Base-by-base conservation (phyloP, 768 basidiomycete genomes). In the Harrya chromipes region DNA sequence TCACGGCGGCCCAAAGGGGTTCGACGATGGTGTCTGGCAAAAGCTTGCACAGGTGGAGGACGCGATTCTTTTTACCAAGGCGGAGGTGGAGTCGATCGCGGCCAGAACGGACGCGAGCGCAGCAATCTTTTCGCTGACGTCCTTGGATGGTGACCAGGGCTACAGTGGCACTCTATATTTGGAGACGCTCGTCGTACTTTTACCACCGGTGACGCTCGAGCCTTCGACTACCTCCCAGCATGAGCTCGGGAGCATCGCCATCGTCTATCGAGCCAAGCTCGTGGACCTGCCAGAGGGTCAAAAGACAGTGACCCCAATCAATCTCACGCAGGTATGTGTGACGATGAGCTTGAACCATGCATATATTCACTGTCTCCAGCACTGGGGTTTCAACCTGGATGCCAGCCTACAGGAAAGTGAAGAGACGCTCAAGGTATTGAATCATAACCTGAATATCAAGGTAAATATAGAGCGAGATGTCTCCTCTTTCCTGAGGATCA, bases 311-410 rank as follows among this genome's bases (percentile, higher is more conserved):
- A 88, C 86, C 4, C 86, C 87, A 0, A 72, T 89, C 43, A 90
- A 90, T 60, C 65, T 89, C 13, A 87, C 87, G 7, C 86, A 88
- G 77, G 85, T 85, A 56, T 33, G 74, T 52, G 51, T 38, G 47
- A 3, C 14, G n/a, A 20, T 4, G 37, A 17, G 35, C 33, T 8
- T 7, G 31, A 5, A 31, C 6, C 8, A n/a, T 36, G 2, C 39
- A 6, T 17, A 17, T 24, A 40, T 43, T 45, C 26, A 44, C 12
- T 19, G 4, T 26, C 23, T 26, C 41, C 50, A 89, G 85, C 87
- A 89, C 64, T 89, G 86, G 85, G 87, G 87, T 24, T 89, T 88
- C 72, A 89, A 90, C 60, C 77, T 89, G 11, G 83, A 87, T 29
- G 86, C 84, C 1, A 87, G 85, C 57, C 69, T 84, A 36, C 61